phyloP scores from a whole-genome alignment of 768 basidiomycete genomes.

The Rubroboletus satanas region DNA sequence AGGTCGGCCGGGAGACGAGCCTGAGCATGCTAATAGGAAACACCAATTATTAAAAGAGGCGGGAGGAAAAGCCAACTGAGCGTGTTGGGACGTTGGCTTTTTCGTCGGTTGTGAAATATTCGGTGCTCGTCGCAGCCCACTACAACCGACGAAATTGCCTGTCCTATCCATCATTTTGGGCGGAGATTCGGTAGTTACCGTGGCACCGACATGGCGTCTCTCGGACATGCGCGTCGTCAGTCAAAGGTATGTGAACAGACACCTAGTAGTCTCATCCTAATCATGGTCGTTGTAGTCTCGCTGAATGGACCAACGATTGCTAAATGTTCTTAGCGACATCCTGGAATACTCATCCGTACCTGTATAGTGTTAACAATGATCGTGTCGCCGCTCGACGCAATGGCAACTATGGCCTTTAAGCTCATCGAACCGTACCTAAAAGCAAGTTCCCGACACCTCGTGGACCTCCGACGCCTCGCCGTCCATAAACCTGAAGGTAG shows the following conservation, averaged over 20 bases:
- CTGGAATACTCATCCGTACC: background rate
- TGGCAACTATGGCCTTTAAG: background rate
- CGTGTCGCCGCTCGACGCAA: background rate
- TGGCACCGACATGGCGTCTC: background rate
- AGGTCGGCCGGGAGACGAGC: conserved; percentile 63
- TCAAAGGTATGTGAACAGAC: background rate
- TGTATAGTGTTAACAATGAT: background rate
- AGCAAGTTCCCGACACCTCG: background rate
- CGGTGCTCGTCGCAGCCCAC: conserved; percentile 43
- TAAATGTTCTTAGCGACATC: background rate
- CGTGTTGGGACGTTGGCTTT: conserved; percentile 12
- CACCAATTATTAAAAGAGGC: conserved; percentile 14
- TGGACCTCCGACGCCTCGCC: background rate
- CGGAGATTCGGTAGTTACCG: conserved; percentile 24
- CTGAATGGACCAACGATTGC: no score
- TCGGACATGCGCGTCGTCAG: background rate
- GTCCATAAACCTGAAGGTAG: background rate
- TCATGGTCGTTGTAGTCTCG: background rate
- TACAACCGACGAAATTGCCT: conserved; percentile 31
- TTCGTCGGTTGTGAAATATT: conserved; percentile 12
- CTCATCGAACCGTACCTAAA: background rate
- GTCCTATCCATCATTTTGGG: conserved; percentile 7
- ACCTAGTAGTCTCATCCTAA: background rate
- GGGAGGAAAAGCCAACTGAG: conserved; percentile 22
- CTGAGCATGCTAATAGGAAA: conserved; percentile 52